Evolutionary conservation across 352 stramenopile genomes (phyloP), one percentile per base, ranked within the genome.

Genomic region (Globisporangium abappressorium): DNA sequence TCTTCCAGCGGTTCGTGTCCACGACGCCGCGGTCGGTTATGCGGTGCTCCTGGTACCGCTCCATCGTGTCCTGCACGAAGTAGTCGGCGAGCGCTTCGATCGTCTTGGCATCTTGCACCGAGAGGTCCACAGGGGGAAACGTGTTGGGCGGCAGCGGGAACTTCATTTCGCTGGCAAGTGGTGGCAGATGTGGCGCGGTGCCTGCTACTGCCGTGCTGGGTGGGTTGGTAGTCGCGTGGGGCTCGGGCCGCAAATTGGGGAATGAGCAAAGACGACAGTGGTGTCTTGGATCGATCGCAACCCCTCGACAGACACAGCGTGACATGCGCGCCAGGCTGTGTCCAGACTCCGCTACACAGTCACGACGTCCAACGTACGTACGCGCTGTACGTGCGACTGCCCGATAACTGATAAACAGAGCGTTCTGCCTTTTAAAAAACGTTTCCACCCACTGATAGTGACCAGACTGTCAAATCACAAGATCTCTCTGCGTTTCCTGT

Each of bases 41-140:
- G 15, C 81, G 74, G 30, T 85, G 83, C 20, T 72, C 66, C 7
- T 75, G 69, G 69, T 89, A 90, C 56, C 87, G 71, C 28, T 67
- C 56, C 49, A 90, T 47, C 0, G 79, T 75, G 18, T 86, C 74
- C 53, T 74, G 65, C 24, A 91, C 70, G 47, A 91, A 79, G 9
- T 70, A 65, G 26, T 69, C 57, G 0, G 71, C 78, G 41, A 86
- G 55, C 20, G 70, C 68, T 2, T 70, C 72, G 43, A 89, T 70
- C 34, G 74, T 73, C 24, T 76, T 62, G 34, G 76, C 65, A 59
- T 87, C 83, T 28, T 81, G 66, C 8, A 53, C 61, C 28, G 78
- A 70, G 64, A 91, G 66, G 18, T 66, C 66, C 26, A 91, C 62
- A 34, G 78, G 71, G 24, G 77, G 73, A 59, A 91, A 85, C 60